These are phyloP conservation scores for Trichoderma semiorbis DNA, from an alignment of 2,329 filamentous ascomycete species.

Conservation along the genomic window DNA sequence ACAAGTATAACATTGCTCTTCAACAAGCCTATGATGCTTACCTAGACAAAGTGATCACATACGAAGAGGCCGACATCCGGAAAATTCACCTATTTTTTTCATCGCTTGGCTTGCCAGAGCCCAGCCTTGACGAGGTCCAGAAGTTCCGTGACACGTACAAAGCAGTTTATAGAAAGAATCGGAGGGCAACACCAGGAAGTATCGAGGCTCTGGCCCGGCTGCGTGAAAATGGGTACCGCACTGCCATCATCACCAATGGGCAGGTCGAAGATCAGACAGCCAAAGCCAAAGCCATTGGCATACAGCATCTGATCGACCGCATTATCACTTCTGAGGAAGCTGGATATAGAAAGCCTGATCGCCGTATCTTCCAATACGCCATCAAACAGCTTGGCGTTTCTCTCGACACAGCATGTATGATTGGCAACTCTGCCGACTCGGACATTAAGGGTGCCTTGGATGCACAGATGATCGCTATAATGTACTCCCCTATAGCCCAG, in stretches of 20 bases:
- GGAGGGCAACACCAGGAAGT: background rate
- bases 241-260: background rate
- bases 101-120: background rate
- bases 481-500: background rate
- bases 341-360: background rate
- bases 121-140: background rate
- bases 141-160: background rate
- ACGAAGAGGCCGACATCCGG: background rate
- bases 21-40: background rate
- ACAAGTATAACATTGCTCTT: background rate
- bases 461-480: background rate
- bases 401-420: background rate
- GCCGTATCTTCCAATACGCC: background rate
- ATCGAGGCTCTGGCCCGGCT: background rate
- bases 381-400: background rate
- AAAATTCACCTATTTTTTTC: background rate
- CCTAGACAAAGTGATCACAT: background rate
- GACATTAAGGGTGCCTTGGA: background rate
- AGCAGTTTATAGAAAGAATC: background rate
- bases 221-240: background rate
- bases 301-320: background rate
- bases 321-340: background rate
- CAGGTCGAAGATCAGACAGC: background rate
- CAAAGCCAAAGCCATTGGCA: background rate
- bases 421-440: background rate